Conservation (phyloP, 768 basidiomycete species). For the Leccinum arenicola region DNA sequence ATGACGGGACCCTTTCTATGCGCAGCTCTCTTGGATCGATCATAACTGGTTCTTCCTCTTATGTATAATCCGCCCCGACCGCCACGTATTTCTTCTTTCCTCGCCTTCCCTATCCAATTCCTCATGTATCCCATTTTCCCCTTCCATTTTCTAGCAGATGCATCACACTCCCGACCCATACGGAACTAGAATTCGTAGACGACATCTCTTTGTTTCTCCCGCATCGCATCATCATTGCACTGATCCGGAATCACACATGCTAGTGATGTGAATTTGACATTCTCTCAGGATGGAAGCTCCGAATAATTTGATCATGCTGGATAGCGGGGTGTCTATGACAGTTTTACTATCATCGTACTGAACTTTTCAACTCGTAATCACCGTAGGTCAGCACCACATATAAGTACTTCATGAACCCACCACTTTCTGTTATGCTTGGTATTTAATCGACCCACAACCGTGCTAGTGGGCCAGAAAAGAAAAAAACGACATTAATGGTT, state of each 20-base stretch:
- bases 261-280: neutral
- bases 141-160: neutral
- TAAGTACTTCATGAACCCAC: neutral
- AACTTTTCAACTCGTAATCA: neutral
- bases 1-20: constrained; percentile 5
- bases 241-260: neutral
- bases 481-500: neutral
- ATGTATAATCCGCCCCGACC: neutral
- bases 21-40: constrained; percentile 3
- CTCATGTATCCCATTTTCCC: neutral
- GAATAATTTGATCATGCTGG: neutral
- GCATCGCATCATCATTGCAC: neutral
- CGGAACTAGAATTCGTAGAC: constrained; percentile 7
- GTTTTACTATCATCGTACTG: neutral
- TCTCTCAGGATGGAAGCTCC: neutral
- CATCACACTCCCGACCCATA: neutral
- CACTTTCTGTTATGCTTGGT: neutral
- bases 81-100: neutral
- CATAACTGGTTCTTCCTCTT: neutral
- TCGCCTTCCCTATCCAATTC: neutral
- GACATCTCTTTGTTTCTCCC: neutral
- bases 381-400: constrained; percentile 2
- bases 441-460: neutral
- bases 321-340: neutral
- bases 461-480: neutral